phyloP scores from a whole-genome alignment of 2,329 filamentous ascomycete genomes.

The Trichoderma sp. region DNA sequence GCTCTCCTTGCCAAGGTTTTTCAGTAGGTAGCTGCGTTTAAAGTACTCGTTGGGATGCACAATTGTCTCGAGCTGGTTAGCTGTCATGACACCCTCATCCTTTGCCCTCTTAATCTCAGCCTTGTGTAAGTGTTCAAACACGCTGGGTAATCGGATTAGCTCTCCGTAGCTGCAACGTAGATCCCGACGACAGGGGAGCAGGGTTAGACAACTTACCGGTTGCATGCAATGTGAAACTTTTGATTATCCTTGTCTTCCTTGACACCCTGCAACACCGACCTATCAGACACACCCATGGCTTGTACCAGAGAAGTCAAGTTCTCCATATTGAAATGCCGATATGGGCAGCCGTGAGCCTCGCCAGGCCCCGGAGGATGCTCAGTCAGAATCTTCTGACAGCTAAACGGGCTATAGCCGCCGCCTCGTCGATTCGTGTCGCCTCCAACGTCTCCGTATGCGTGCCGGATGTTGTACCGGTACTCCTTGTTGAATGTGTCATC shows the following conservation, averaged over 20 bases:
- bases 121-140: slow-evolving; percentile 87
- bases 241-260: slow-evolving; percentile 85
- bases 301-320: slow-evolving; percentile 78
- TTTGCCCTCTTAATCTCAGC: slow-evolving; percentile 72
- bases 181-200: neutral
- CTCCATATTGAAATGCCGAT: slow-evolving; percentile 85
- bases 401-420: slow-evolving; percentile 84
- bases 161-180: neutral
- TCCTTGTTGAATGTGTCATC: slow-evolving; percentile 97
- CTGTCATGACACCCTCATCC: slow-evolving; percentile 67
- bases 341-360: slow-evolving; percentile 94
- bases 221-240: slow-evolving; percentile 93
- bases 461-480: slow-evolving; percentile 95
- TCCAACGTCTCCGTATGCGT: slow-evolving; percentile 90
- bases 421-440: slow-evolving; percentile 85
- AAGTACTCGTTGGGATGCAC: slow-evolving; percentile 98
- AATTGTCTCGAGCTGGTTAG: slow-evolving; percentile 85
- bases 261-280: slow-evolving; percentile 73
- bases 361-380: slow-evolving; percentile 84
- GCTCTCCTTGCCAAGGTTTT: slow-evolving; percentile 62
- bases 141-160: slow-evolving; percentile 41
- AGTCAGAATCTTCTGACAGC: slow-evolving; percentile 90
- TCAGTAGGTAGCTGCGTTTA: slow-evolving; percentile 86
- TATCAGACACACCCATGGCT: slow-evolving; percentile 73
- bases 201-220: slow-evolving; percentile 54